These are phyloP conservation scores for Cucurbitaria berberidis DNA, from an alignment of 2,329 filamentous ascomycete genomes.

Conservation along the genomic window DNA sequence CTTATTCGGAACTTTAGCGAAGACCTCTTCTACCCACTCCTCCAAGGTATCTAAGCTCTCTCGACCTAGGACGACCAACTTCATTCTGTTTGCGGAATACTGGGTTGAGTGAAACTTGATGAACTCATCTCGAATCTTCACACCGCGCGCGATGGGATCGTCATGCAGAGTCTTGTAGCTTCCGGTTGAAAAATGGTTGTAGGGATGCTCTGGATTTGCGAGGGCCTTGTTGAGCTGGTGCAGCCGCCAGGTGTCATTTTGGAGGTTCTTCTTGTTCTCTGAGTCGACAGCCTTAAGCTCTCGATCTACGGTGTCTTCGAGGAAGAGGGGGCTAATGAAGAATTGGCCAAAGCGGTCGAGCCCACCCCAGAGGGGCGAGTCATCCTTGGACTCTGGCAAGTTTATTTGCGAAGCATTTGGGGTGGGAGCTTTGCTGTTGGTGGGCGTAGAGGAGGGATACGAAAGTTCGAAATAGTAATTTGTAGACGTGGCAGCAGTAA, in stretches of 20 bases:
- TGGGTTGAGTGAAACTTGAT: conserved; percentile 89
- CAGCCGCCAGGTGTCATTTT: conserved; percentile 86
- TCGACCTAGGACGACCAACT: conserved; percentile 82
- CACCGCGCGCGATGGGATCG: conserved; percentile 75
- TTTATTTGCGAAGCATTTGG: conserved; percentile 45
- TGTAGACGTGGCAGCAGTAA: conserved; percentile 89
- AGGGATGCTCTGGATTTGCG: conserved; percentile 87
- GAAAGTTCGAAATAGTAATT: conserved; percentile 98
- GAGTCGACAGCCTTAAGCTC: conserved; percentile 91
- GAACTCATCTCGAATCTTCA: conserved; percentile 88
- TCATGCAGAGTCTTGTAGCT: conserved; percentile 87
- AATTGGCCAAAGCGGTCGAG: conserved; percentile 94
- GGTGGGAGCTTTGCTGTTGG: conserved; percentile 57
- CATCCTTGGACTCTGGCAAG: conserved; percentile 44
- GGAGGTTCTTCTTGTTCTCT: conserved; percentile 96
- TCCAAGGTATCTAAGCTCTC: conserved; percentile 84
- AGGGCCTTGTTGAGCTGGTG: conserved; percentile 87
- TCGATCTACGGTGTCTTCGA: conserved; percentile 82
- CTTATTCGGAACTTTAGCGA: conserved; percentile 82
- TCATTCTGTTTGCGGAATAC: conserved; percentile 94
- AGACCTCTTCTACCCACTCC: conserved; percentile 82
- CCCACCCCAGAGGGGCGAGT: conserved; percentile 76
- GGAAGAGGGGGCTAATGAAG: conserved; percentile 86
- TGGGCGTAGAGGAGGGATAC: conserved; percentile 67
- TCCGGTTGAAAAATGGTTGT: conserved; percentile 89